Conservation (phyloP, 495 filamentous ascomycete species). For the Cercophora sp. region DNA sequence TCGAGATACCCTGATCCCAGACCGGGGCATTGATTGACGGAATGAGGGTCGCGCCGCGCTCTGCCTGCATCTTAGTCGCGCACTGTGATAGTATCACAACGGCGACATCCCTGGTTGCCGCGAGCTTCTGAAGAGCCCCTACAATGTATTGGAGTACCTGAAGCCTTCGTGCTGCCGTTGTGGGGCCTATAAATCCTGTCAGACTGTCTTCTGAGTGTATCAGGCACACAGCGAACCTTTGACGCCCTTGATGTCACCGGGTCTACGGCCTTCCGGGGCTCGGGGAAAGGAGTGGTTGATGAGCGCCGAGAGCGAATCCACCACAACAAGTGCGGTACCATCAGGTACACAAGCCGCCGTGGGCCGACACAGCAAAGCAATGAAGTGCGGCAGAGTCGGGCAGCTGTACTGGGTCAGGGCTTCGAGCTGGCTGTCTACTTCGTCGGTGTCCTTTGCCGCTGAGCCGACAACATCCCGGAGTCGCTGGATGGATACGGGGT, state of each 20-base stretch:
- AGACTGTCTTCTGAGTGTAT: neutral
- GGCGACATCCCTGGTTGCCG: constrained; percentile 62
- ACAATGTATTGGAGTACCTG: constrained; percentile 45
- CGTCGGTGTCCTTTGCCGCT: constrained; percentile 4
- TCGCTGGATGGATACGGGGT: constrained; percentile 26
- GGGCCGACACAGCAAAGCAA: constrained; percentile 66
- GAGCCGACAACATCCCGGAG: constrained; percentile 18
- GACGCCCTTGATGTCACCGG: constrained; percentile 18
- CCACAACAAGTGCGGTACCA: constrained; percentile 61
- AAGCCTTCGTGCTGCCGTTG: constrained; percentile 32
- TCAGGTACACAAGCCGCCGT: constrained; percentile 55
- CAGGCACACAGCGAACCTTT: constrained; percentile 21
- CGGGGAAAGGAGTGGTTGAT: constrained; percentile 68
- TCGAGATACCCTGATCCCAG: constrained; percentile 68
- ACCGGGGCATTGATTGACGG: constrained; percentile 62
- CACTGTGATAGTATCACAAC: constrained; percentile 68
- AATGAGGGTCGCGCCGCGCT: constrained; percentile 60
- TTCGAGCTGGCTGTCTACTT: constrained; percentile 5
- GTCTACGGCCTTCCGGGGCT: constrained; percentile 20
- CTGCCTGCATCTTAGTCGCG: constrained; percentile 60
- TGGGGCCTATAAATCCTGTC: constrained; percentile 25
- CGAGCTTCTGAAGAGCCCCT: constrained; percentile 58
- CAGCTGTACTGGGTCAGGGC: constrained; percentile 31
- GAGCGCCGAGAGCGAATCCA: constrained; percentile 73
- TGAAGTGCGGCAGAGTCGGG: constrained; percentile 67